Base-by-base conservation (phyloP, 352 stramenopile species). In the Hyaloperonospora arabidopsidis region DNA sequence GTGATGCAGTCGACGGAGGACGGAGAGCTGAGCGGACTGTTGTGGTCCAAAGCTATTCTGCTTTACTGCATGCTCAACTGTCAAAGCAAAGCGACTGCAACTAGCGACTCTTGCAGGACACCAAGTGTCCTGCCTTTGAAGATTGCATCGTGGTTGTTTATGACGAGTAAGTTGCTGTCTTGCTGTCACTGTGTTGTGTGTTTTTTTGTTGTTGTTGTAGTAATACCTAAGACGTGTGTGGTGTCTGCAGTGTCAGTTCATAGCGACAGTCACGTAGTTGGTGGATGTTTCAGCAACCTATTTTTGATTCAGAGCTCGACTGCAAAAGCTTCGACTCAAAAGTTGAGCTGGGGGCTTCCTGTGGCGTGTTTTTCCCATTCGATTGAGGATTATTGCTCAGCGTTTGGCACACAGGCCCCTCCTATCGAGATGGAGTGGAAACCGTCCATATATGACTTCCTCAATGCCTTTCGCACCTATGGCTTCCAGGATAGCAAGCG, bases 401-500 rank as follows among this genome's bases (percentile, higher is more conserved):
- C 73, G 4, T 64, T 84, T 39, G 68, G 68, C 23, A 32, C 50
- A 1, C 35, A 62, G 7, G 58, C 64, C n/a, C 52, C 59, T 17
- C 19, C 63, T 14, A 53, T 91, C 13, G 51, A 75, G 34, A 89
- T 88, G 70, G 76, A 75, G 41, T 92, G 82, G 82, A 55, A 69
- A 22, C 78, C 81, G 13, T 77, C 68, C 1, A 77, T 90, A 3
- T 83, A 87, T 50, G 74, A 93, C 45, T 90, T 93, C 50, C 64
- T 93, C 10, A 79, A 70, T 15, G 74, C 76, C 2, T 93, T 93
- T 47, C 79, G 78, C 11, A 68, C 71, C 14, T 93, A 86, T 43
- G 82, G 82, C 5, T 93, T 93, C 53, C 72, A 86, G 41, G 79
- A 93, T 63, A 87, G 70, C 51, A 93, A 93, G 53, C 74, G 82